Base-by-base conservation (phyloP, 805 yeast genomes). In the Myxozyma vanderwaltii region DNA sequence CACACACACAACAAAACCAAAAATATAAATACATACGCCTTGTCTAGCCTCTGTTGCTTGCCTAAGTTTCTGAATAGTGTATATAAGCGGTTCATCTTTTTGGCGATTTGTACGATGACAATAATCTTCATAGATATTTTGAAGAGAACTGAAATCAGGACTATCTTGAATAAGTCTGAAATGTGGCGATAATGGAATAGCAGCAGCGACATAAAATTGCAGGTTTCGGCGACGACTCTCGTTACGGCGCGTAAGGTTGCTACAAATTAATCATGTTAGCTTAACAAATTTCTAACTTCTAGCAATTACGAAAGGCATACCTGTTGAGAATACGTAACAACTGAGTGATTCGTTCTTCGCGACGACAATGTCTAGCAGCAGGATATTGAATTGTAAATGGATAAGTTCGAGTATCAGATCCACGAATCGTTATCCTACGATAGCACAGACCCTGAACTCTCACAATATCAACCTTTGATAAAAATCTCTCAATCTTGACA, bases 351-450 rank as follows among this genome's bases (percentile, higher is more conserved):
- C 96, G 82, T 70, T 94, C 99, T 71, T 94, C 99, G 54, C 99
- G 84, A 71, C 99, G 86, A 67, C 96, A 89, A 69, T 92, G 97
- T 67, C 99, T 85, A 12, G 97, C 97, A 15, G 98, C 96, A 5
- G 99, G 99, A 73, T 88, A 91, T 76, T 94, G 99, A 21, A 94
- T 95, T 0, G 97, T 95, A 78, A 94, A 95, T 48, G 92, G 84
- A 74, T 92, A 97, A 53, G 87, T 73, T 63, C 89, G 83, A 64
- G 98, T 98, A 72, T 94, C 97, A 67, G 89, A 89, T 12, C 98
- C 98, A 49, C 97, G 83, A 44, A 95, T 89, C 50, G 88, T 86
- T 58, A 94, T 78, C 40, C 98, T 81, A 70, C 92, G 88, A 75
- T 89, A 89, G 68, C 98, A 91, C 2, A 92, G 87, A 60, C 89